These are phyloP conservation scores for Paspalum vaginatum DNA, from an alignment of 176 grass and related monocot genomes.

Conservation along the genomic window DNA sequence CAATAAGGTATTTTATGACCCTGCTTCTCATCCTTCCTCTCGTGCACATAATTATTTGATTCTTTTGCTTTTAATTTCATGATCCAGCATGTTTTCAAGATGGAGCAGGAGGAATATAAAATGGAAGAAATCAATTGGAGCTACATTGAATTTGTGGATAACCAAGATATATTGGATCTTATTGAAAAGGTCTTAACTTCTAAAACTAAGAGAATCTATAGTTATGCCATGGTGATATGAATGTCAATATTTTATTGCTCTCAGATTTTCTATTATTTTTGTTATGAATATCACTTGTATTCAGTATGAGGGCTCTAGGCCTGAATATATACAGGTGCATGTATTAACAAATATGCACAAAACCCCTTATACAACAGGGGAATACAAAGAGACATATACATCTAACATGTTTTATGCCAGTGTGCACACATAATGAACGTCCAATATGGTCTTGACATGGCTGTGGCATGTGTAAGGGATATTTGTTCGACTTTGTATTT, in stretches of 20 bases:
- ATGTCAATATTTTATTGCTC: neutral
- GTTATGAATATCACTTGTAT: too few species aligned
- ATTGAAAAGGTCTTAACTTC: slow-evolving; percentile 77
- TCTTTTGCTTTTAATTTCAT: slow-evolving; percentile 26
- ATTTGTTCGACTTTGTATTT: neutral
- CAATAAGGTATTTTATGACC: slow-evolving; percentile 65
- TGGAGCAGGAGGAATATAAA: slow-evolving; percentile 93
- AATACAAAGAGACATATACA: neutral
- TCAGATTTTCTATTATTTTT: neutral
- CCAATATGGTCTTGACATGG: slow-evolving; percentile 3
- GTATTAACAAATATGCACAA: too few species aligned
- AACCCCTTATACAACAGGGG: too few species aligned
- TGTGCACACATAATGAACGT: slow-evolving; percentile 14
- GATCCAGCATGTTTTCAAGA: slow-evolving; percentile 92
- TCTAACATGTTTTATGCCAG: neutral
- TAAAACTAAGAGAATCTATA: neutral
- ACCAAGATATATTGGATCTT: slow-evolving; percentile 91
- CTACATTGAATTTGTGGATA: slow-evolving; percentile 92
- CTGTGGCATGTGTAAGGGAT: neutral
- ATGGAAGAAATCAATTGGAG: slow-evolving; percentile 93
- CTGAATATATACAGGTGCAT: too few species aligned
- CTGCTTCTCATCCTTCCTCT: neutral
- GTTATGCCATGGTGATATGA: neutral
- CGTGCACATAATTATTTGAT: slow-evolving; percentile 20
- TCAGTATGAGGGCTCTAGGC: too few species aligned